Evolutionary conservation across 2,329 filamentous ascomycete species (phyloP), one percentile per base, ranked within the genome.

Genomic region (Penicillium griseofulvum): DNA sequence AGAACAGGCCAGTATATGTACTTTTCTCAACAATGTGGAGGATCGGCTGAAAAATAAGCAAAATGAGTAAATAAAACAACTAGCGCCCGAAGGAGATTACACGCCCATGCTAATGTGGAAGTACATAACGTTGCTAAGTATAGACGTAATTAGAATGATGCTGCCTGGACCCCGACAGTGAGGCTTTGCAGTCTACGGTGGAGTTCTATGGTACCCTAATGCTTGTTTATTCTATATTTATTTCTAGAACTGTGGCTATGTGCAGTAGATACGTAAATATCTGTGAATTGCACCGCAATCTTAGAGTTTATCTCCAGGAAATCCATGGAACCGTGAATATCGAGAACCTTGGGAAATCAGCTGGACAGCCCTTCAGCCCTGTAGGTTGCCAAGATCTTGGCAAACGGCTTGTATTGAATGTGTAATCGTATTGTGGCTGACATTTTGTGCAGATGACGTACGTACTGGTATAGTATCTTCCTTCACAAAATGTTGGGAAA

Each of bases 341-440:
- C 1, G 9, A 8, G 7, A n/a, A n/a, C n/a, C n/a, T n/a, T n/a
- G n/a, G n/a, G n/a, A 24, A 26, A 41, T 31, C 44, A 48, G 3
- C 22, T 22, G 22, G 22, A 4, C 22, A 22, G 52, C 55, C 49
- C 52, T 54, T 57, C 58, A 63, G 61, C 57, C 57, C 59, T 63
- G 55, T 33, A 16, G 31, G 36, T 24, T 45, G 59, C 61, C 61
- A 63, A 63, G 61, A 16, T 11, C 61, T 63, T 62, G 61, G 61
- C 61, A 49, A 19, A 7, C 44, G 36, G 52, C 52, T 52, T 53
- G 51, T 53, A 53, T 53, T 24, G 38, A 39, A 51, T 44, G 37
- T 52, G 54, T 57, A 29, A 12, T 14, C 11, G 36, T 60, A 42
- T 53, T 46, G 49, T 56, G 42, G 28, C 31, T 34, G 31, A 34